These are phyloP conservation scores for Cryptococcus deneoformans DNA, from an alignment of 1,284 basidiomycete species.

Conservation along the genomic window DNA sequence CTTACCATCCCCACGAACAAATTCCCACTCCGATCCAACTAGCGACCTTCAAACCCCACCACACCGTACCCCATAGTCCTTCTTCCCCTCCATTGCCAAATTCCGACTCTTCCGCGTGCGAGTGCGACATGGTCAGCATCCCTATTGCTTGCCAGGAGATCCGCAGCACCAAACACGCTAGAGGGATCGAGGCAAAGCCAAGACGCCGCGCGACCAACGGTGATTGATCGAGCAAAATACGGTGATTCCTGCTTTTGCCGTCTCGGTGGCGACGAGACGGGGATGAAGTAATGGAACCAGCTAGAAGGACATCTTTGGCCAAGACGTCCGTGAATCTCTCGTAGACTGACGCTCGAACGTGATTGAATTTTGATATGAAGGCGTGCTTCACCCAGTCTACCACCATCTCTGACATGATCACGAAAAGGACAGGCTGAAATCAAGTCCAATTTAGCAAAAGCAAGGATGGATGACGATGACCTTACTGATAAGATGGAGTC, in stretches of 20 bases:
- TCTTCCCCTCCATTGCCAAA: constrained; percentile 27
- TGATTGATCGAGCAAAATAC: constrained; percentile 88
- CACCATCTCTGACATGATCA: constrained; percentile 85
- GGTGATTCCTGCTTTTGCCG: constrained; percentile 24
- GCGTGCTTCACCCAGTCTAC: constrained; percentile 99
- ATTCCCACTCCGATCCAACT: constrained; percentile 60
- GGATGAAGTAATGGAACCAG: constrained; percentile 51
- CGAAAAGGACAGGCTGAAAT: constrained; percentile 79
- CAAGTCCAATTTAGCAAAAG: neutral
- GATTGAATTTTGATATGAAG: constrained; percentile 96
- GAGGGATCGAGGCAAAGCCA: constrained; percentile 88
- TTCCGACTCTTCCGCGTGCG: neutral
- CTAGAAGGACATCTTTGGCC: constrained; percentile 86
- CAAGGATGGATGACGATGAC: constrained; percentile 60
- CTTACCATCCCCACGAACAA: constrained; percentile 76
- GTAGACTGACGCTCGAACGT: constrained; percentile 92
- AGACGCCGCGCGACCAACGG: constrained; percentile 90
- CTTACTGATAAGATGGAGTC: constrained; percentile 83
- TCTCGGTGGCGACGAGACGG: neutral
- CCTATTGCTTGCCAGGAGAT: constrained; percentile 74
- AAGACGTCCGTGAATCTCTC: constrained; percentile 95
- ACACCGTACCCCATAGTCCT: constrained; percentile 29
- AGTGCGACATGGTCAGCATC: constrained; percentile 56
- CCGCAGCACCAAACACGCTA: constrained; percentile 87
- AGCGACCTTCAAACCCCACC: constrained; percentile 58